Evolutionary conservation across 1,284 basidiomycete genomes (phyloP).

Genomic region (Ganoderma boninense): DNA sequence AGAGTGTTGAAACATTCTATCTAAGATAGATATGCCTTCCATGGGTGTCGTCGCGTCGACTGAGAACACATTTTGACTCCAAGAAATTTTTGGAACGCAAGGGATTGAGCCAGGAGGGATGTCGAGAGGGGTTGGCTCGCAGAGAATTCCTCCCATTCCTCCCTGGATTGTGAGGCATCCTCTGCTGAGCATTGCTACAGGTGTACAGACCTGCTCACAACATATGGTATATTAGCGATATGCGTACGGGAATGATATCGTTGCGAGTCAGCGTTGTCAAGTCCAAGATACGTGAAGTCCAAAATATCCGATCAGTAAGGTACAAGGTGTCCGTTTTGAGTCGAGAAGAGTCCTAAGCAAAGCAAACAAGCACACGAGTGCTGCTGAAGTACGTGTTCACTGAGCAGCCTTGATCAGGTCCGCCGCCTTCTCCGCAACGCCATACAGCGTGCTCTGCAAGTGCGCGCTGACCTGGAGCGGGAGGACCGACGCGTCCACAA

Average conservation of each 20-base stretch:
- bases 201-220: not conserved
- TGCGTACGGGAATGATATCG: not conserved
- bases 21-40: too few relatives aligned
- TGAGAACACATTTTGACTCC: too few relatives aligned
- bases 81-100: too few relatives aligned
- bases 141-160: too few relatives aligned
- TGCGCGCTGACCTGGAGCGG: slow-evolving; percentile 41
- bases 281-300: too few relatives aligned
- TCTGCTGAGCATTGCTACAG: not conserved
- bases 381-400: slow-evolving; percentile 6
- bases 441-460: slow-evolving; percentile 37
- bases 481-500: slow-evolving; percentile 45
- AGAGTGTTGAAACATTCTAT: too few relatives aligned
- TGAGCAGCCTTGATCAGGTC: slow-evolving; percentile 37
- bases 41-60: too few relatives aligned
- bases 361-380: too few relatives aligned
- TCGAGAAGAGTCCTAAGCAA: not conserved
- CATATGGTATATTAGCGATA: not conserved
- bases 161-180: too few relatives aligned
- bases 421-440: slow-evolving; percentile 43
- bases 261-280: not conserved
- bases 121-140: too few relatives aligned
- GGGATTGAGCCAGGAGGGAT: too few relatives aligned
- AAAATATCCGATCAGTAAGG: not conserved
- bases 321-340: not conserved